These are phyloP conservation scores for Entelexis paramagnoliae DNA, from an alignment of 1,139 yeast species.

Conservation along the genomic window DNA sequence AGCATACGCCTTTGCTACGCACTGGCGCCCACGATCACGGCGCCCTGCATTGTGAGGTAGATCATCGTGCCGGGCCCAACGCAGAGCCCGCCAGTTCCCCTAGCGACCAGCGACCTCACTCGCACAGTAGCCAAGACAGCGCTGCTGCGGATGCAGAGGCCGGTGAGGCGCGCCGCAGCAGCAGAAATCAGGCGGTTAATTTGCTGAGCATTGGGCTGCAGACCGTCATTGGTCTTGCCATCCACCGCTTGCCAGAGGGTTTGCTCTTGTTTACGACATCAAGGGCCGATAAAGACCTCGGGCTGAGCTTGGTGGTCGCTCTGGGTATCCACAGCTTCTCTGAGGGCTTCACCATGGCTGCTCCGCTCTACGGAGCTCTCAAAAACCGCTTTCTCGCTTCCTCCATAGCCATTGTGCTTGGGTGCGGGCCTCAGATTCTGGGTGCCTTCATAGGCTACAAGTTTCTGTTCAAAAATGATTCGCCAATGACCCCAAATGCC, in stretches of 20 bases:
- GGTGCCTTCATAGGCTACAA: slow-evolving; percentile 65
- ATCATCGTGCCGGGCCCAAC: slow-evolving; percentile 54
- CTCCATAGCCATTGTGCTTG: slow-evolving; percentile 53
- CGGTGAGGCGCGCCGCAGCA: not conserved
- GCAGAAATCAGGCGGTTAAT: slow-evolving; percentile 37
- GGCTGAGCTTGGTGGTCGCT: slow-evolving; percentile 71
- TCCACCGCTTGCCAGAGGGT: slow-evolving; percentile 94
- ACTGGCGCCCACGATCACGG: slow-evolving; percentile 14
- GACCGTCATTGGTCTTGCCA: slow-evolving; percentile 74
- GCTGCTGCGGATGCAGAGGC: not conserved
- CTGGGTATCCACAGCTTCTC: slow-evolving; percentile 80
- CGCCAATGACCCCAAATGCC: slow-evolving; percentile 26
- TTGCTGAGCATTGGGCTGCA: slow-evolving; percentile 78
- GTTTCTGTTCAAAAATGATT: slow-evolving; percentile 38
- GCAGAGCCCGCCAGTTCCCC: not conserved
- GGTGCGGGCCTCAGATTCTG: slow-evolving; percentile 77
- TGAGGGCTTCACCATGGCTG: slow-evolving; percentile 93
- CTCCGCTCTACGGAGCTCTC: slow-evolving; percentile 72
- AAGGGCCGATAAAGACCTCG: slow-evolving; percentile 60
- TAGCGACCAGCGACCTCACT: not conserved
- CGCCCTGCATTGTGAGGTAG: slow-evolving; percentile 13
- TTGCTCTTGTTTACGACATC: slow-evolving; percentile 75
- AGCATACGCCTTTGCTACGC: slow-evolving; percentile 9
- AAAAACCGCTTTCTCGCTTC: slow-evolving; percentile 56
- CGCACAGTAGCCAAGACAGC: not conserved